Base-by-base conservation (phyloP, 2,329 filamentous ascomycete species). In the Metarhizium rileyi region DNA sequence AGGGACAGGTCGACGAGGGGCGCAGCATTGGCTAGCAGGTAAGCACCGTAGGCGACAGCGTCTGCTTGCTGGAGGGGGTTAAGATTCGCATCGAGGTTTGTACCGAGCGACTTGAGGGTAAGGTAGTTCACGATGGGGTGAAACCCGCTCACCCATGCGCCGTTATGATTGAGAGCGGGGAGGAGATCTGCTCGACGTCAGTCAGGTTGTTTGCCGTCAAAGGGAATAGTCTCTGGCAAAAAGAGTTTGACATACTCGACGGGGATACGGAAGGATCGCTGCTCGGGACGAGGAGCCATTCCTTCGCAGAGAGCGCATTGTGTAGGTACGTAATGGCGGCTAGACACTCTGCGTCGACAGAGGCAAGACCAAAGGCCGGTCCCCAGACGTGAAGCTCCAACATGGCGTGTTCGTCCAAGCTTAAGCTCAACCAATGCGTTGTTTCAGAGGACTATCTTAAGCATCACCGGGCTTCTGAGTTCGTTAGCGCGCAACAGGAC, bases 291-390 rank as follows among this genome's bases (percentile, higher is more conserved):
- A 94, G 70, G 54, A 77, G 74, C 86, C 86, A 95, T 43, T 63
- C 63, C 57, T 78, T 69, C 44, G 72, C 68, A 50, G 78, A 76
- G 23, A 87, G 71, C 51, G 76, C 76, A 58, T 80, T 73, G 53
- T 80, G 77, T 50, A 95, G 75, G 64, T 90, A 90, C 48, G 87
- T 81, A 56, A 95, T 81, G 41, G 85, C 76, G 26, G 90, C 90
- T 53, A 95, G 80, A 63, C 90, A 97, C 72, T 95, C 87, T 43
- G 91, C 76, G 61, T 97, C 90, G 60, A 97, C 86, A 41, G 93
- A 97, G 14, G 91, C 84, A 42, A 96, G 79, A 38, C 83, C 83
- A 66, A 95, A 95, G 38, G 87, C 90, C 49, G 89, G 84, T 46
- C 90, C 90, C 85, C 90, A 95, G 61, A 95, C 78, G 69, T 95